Evolutionary conservation across 352 stramenopile genomes (phyloP).

Genomic region (Phytophthora capsici): DNA sequence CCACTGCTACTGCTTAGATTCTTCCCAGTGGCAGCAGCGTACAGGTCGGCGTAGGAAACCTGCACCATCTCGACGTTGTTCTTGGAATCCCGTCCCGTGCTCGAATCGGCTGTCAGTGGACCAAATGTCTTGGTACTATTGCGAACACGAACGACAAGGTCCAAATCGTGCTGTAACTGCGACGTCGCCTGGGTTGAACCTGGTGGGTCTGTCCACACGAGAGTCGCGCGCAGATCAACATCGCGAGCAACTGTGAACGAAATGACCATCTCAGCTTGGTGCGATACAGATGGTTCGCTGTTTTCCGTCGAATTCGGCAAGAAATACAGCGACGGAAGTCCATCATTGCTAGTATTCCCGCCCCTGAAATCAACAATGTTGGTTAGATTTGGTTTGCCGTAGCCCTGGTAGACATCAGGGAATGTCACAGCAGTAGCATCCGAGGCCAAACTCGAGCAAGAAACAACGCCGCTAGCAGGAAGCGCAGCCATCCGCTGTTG

Average conservation of each 20-base stretch:
- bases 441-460: slow-evolving; percentile 50
- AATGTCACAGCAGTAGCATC: slow-evolving; percentile 43
- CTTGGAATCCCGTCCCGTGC: slow-evolving; percentile 62
- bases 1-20: slow-evolving; percentile 26
- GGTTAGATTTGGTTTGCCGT: slow-evolving; percentile 82
- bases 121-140: slow-evolving; percentile 64
- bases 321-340: slow-evolving; percentile 61
- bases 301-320: slow-evolving; percentile 74
- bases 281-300: slow-evolving; percentile 60
- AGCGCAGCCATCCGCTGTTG: slow-evolving; percentile 52
- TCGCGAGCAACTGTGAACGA: slow-evolving; percentile 70
- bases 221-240: slow-evolving; percentile 71
- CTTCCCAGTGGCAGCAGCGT: slow-evolving; percentile 43
- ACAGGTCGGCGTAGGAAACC: slow-evolving; percentile 69
- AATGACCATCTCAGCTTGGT: slow-evolving; percentile 68
- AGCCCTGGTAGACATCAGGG: slow-evolving; percentile 82
- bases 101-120: slow-evolving; percentile 59
- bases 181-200: slow-evolving; percentile 66
- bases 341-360: slow-evolving; percentile 11
- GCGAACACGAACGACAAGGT: slow-evolving; percentile 70
- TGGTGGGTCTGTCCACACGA: slow-evolving; percentile 83
- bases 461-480: slow-evolving; percentile 48
- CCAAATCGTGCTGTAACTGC: slow-evolving; percentile 81
- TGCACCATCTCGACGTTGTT: slow-evolving; percentile 90
- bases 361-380: slow-evolving; percentile 72